These are phyloP conservation scores for Rhodotorula graminis DNA, from an alignment of 768 basidiomycete genomes.

Conservation along the genomic window DNA sequence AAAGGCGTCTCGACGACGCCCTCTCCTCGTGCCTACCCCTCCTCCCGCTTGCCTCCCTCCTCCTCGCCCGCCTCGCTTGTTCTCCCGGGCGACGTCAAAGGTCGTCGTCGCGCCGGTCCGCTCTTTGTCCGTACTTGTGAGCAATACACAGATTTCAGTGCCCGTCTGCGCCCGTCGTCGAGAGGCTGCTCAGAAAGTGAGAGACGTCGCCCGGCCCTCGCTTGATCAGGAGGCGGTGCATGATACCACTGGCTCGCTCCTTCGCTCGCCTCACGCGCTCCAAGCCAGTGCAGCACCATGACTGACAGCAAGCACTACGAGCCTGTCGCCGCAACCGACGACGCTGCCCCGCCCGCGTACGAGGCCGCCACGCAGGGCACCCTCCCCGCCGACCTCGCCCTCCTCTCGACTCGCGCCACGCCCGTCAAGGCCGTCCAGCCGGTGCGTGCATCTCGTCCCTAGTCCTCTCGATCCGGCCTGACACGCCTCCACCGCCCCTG, in stretches of 20 bases:
- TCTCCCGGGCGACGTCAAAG: too few species aligned
- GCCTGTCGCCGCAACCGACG: not conserved
- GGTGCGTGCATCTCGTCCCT: not conserved
- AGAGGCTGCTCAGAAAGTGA: too few species aligned
- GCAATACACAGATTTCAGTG: too few species aligned
- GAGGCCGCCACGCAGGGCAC: not conserved
- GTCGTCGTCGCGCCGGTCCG: too few species aligned
- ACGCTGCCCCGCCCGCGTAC: slow-evolving; percentile 17
- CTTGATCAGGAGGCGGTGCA: not conserved
- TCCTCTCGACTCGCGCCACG: not conserved
- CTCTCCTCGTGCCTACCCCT: not conserved
- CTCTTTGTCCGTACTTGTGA: too few species aligned
- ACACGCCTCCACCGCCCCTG: not conserved
- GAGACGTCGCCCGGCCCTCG: not conserved
- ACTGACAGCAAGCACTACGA: slow-evolving; percentile 5
- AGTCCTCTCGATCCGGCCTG: fast-evolving
- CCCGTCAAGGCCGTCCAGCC: slow-evolving; percentile 4
- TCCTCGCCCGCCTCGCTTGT: not conserved
- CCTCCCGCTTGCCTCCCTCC: not conserved
- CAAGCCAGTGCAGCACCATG: slow-evolving; percentile 1
- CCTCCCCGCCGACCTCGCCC: not conserved
- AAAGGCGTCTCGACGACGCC: not conserved
- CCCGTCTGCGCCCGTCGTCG: too few species aligned
- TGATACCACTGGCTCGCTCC: not conserved
- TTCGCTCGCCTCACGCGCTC: not conserved